Base-by-base conservation (phyloP, 768 basidiomycete species). In the Myochromella boudieri region DNA sequence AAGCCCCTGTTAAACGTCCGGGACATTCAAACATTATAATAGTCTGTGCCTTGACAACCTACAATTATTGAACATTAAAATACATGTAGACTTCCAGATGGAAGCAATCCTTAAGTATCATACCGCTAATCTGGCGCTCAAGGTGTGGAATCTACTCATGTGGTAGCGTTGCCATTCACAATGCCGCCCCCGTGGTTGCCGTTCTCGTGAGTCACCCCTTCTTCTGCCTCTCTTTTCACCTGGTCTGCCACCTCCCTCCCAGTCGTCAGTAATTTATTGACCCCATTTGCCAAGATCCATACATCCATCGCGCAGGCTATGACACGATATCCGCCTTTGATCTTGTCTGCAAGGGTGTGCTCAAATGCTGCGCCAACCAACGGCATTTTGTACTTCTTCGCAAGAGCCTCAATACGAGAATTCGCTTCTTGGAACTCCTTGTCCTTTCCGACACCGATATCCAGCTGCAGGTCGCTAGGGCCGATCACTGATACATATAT, bases 341-440 rank as follows among this genome's bases (percentile, higher is more conserved):
- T 27, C 29, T 24, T 45, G 25, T 37, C 26, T 25, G 15, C 25
- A 11, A 37, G 11, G 18, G 12, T 7, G 10, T 37, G 21, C 26
- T 28, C 36, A 14, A 37, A 37, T 4, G 18, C 36, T 3, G 36
- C 36, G 17, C 36, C 26, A 0, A 46, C 9, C 15, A 46, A 38
- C 2, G 45, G 45, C 45, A 46, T 46, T 2, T 46, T 39, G 29
- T 46, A 46, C 21, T 46, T 46, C 37, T 40, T 29, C 7, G 45
- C 45, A 8, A 46, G 45, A 9, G 45, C 9, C 10, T 46, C 8
- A 29, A 46, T 46, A n/a, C 45, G 38, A 1, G 17, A 20, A 6
- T 11, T 8, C 24, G 15, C 20, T 6, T 7, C 33, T 11, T 15
- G 9, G 21, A 28, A 20, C 14, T 33, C 48, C 8, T 27, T n/a